Base-by-base conservation (phyloP, 2,329 filamentous ascomycete species). In the Fusarium torulosum region DNA sequence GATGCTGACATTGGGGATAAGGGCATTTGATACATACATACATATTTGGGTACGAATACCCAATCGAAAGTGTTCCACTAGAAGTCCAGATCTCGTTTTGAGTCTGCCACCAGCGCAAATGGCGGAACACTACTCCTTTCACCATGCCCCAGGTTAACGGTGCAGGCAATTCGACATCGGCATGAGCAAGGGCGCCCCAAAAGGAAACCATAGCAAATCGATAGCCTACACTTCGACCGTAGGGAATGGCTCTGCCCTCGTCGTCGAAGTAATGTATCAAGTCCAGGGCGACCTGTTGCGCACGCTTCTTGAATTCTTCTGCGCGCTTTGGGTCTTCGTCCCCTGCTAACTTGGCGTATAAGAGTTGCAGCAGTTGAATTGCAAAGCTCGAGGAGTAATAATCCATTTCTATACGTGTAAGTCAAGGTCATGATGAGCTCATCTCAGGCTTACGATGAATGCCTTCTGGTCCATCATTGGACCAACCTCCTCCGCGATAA, bases 161-260 rank as follows among this genome's bases (percentile, higher is more conserved):
- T 9, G 83, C 83, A 0, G 91, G 91, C 7, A 93, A 83, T 53
- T 93, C 90, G 50, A 93, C 88, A 67, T 89, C 89, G 6, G 91
- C 91, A 72, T 93, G 93, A 2, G 90, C 92, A 27, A 94, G 79
- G 0, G 91, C 90, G 14, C 90, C 89, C 91, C 91, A 94, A 79
- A 94, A 94, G 1, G 88, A 91, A n/a, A 90, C 89, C 88, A 94
- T 94, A 47, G 91, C 91, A 76, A 93, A 94, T n/a, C 91, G 87
- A 76, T 95, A 95, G 8, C 90, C 92, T 49, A 94, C 85, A 52
- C 90, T 92, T 46, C 92, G 86, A 5, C 92, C 92, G 69, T 93
- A 95, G 0, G 92, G 91, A 51, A 93, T 91, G 3, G 90, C 85
- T 23, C 90, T 84, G 7, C 89, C 91, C 75, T 91, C 85, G 10